phyloP scores from a whole-genome alignment of 305 asterid genomes.

The Coffea humblotiana region DNA sequence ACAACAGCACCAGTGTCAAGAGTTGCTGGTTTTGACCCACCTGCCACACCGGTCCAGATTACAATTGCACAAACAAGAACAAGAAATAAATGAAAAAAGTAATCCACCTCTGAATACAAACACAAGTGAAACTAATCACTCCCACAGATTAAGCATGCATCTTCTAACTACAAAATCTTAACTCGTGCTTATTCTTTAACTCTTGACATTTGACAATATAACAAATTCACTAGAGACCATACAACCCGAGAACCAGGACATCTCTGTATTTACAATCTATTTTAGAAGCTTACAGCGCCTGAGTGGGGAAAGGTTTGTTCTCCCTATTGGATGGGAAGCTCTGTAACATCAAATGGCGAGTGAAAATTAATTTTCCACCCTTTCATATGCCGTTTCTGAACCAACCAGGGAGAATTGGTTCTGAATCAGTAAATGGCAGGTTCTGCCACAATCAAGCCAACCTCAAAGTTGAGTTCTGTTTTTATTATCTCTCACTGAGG shows the following conservation, averaged over 20 bases:
- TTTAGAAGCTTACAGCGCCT: not conserved
- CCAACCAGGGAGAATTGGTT: no score
- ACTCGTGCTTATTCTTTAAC: not conserved
- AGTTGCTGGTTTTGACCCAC: constrained; percentile 90
- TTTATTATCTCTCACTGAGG: no score
- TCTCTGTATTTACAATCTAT: not conserved
- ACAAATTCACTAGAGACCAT: not conserved
- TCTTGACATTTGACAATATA: not conserved
- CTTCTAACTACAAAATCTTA: not conserved
- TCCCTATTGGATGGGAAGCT: not conserved
- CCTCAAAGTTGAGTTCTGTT: no score
- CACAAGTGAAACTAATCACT: not conserved
- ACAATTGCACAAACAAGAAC: constrained; percentile 11
- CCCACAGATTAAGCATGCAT: not conserved
- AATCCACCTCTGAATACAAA: no score
- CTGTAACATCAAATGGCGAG: not conserved
- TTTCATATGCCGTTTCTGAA: not conserved
- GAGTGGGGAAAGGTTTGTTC: not conserved
- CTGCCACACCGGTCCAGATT: constrained; percentile 36
- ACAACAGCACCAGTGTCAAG: constrained; percentile 92
- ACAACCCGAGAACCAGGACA: not conserved
- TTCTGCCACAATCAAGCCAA: no score
- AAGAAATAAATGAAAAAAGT: constrained; percentile 8
- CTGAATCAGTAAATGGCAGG: no score
- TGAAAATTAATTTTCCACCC: not conserved